Conservation (phyloP, 805 yeast species). For the Ogataea paraovalis region DNA sequence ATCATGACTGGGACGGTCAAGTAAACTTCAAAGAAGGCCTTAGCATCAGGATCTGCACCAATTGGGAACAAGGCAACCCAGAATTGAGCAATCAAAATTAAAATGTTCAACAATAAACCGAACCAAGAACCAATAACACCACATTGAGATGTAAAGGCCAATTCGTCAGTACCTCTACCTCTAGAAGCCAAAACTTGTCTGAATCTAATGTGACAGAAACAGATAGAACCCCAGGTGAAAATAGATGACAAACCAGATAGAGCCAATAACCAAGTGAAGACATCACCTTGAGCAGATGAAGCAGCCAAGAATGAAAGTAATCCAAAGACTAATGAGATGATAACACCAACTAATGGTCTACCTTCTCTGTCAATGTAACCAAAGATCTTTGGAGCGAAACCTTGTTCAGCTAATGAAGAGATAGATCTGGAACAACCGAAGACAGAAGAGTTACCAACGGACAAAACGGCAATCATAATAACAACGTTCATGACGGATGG, state of each 20-base stretch:
- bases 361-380: constrained; percentile 75
- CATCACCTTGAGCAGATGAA: constrained; percentile 48
- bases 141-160: constrained; percentile 60
- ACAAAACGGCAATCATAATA: constrained; percentile 64
- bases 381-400: constrained; percentile 58
- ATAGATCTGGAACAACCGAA: constrained; percentile 71
- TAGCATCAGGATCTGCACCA: constrained; percentile 48
- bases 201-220: constrained; percentile 64
- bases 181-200: constrained; percentile 62
- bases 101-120: constrained; percentile 53
- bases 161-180: constrained; percentile 66
- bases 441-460: constrained; percentile 74
- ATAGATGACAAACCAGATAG: constrained; percentile 73
- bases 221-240: constrained; percentile 76
- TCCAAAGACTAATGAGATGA: constrained; percentile 50
- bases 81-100: constrained; percentile 72
- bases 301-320: constrained; percentile 62
- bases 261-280: constrained; percentile 75
- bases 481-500: constrained; percentile 76
- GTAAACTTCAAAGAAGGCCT: constrained; percentile 60
- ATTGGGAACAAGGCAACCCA: constrained; percentile 79
- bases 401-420: constrained; percentile 65
- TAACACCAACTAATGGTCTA: constrained; percentile 70
- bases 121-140: constrained; percentile 67
- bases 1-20: constrained; percentile 62